A percentile compares a stretch with the other conserved stretches of the same genome.
Evolutionary conservation across 257 asterid species (phyloP).

Genomic region (Gentiana straminea): DNA sequence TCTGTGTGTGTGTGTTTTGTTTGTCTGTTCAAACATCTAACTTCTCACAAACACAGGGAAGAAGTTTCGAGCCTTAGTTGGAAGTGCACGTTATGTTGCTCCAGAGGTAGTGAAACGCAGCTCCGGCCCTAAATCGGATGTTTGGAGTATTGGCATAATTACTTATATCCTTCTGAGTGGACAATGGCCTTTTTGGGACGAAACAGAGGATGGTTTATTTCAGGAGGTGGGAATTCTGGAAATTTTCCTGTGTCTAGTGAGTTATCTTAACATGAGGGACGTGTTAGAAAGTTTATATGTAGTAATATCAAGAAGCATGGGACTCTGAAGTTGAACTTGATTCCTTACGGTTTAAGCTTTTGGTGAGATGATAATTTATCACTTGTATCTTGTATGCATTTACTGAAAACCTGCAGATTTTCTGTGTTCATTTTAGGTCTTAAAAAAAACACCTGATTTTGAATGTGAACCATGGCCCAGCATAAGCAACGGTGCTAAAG

Average conservation of each 20-base stretch:
- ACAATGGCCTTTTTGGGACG: constrained; percentile 98
- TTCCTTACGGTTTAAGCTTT: too few relatives aligned
- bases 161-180: constrained; percentile 96
- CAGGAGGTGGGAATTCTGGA: constrained; percentile 55
- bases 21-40: too few relatives aligned
- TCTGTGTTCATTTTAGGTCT: constrained; percentile 31
- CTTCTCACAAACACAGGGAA: constrained; percentile 37
- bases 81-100: constrained; percentile 98
- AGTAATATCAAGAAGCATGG: too few relatives aligned
- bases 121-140: constrained; percentile 99
- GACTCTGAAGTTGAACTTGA: too few relatives aligned
- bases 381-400: too few relatives aligned
- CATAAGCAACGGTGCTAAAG: constrained; percentile 84
- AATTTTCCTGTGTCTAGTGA: neutral
- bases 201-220: constrained; percentile 96
- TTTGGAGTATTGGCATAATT: constrained; percentile 97
- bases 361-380: too few relatives aligned
- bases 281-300: too few relatives aligned
- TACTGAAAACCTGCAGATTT: too few relatives aligned
- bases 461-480: constrained; percentile 97
- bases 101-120: constrained; percentile 94
- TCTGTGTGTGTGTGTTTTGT: too few relatives aligned
- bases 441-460: constrained; percentile 89
- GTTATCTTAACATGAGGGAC: too few relatives aligned
- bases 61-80: constrained; percentile 88